These are phyloP conservation scores for Ambrosiella beaveri DNA, from an alignment of 2,329 filamentous ascomycete genomes.

Conservation along the genomic window DNA sequence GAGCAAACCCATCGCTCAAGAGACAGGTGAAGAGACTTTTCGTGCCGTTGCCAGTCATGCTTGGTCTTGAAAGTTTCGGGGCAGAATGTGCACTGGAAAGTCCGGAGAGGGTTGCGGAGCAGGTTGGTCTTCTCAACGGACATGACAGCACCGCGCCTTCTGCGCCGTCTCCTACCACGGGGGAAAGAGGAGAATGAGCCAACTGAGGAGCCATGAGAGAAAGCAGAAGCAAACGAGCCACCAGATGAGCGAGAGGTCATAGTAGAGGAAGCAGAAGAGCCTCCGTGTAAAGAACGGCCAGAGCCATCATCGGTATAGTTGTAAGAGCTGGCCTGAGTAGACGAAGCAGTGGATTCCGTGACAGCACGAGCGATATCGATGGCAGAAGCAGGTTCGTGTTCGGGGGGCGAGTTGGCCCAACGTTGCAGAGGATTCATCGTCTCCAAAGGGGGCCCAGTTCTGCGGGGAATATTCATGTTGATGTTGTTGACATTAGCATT, in stretches of 20 bases:
- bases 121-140: slow-evolving; percentile 21
- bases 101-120: slow-evolving; percentile 31
- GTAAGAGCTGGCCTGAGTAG: slow-evolving; percentile 38
- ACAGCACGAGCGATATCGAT: slow-evolving; percentile 41
- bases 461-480: slow-evolving; percentile 52
- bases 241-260: slow-evolving; percentile 44
- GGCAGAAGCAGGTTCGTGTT: slow-evolving; percentile 43
- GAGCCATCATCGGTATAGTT: slow-evolving; percentile 46
- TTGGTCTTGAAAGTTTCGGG: slow-evolving; percentile 51
- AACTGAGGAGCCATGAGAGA: slow-evolving; percentile 40
- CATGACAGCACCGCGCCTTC: slow-evolving; percentile 22
- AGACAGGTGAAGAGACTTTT: slow-evolving; percentile 48
- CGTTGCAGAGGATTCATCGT: slow-evolving; percentile 39
- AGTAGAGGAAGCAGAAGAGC: slow-evolving; percentile 41
- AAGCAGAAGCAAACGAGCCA: slow-evolving; percentile 40
- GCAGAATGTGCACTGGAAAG: slow-evolving; percentile 52
- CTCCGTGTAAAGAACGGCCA: slow-evolving; percentile 32
- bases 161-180: slow-evolving; percentile 32
- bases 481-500: slow-evolving; percentile 41
- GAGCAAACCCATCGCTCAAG: slow-evolving; percentile 50
- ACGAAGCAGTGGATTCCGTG: slow-evolving; percentile 33
- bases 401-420: slow-evolving; percentile 41
- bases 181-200: slow-evolving; percentile 30
- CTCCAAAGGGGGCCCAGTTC: slow-evolving; percentile 36
- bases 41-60: slow-evolving; percentile 54